phyloP scores from a whole-genome alignment of 1,284 basidiomycete genomes.

The Porogramme epimiltina region DNA sequence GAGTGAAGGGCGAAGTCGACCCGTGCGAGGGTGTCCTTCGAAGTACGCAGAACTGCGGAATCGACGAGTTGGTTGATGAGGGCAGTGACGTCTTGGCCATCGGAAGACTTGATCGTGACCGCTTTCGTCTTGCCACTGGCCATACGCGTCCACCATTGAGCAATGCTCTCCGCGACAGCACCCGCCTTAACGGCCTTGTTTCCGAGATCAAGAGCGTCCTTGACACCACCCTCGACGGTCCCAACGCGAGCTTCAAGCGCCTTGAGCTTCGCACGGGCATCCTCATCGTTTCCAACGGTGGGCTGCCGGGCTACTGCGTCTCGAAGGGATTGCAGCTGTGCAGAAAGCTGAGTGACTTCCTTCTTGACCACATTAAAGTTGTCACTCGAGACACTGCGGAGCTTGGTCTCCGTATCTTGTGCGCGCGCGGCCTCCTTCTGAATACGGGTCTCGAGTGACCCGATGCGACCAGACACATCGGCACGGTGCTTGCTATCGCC shows the following conservation, averaged over 20 bases:
- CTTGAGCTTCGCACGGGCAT: conserved; percentile 55
- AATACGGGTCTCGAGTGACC: conserved; percentile 57
- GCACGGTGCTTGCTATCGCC: conserved; percentile 47
- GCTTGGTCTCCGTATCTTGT: conserved; percentile 55
- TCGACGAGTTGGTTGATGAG: conserved; percentile 79
- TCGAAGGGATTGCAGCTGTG: conserved; percentile 44
- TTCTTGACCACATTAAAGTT: conserved; percentile 51
- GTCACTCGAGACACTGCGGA: conserved; percentile 45
- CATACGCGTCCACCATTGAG: conserved; percentile 64
- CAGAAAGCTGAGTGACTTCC: conserved; percentile 57
- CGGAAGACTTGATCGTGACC: conserved; percentile 70
- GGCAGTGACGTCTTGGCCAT: conserved; percentile 76
- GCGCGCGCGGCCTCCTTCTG: conserved; percentile 54
- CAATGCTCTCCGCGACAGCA: conserved; percentile 35
- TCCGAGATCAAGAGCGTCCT: conserved; percentile 68
- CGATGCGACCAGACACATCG: conserved; percentile 54
- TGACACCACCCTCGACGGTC: conserved; percentile 66
- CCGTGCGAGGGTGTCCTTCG: conserved; percentile 79
- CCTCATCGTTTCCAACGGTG: conserved; percentile 45
- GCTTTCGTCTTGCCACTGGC: conserved; percentile 39
- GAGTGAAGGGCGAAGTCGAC: conserved; percentile 88
- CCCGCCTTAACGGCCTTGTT: conserved; percentile 49
- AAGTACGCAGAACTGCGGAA: conserved; percentile 61
- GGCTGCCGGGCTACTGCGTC: conserved; percentile 29
- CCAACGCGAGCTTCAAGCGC: conserved; percentile 64